Base-by-base conservation (phyloP, 1,284 basidiomycete genomes). In the Amylostereum chailletii region DNA sequence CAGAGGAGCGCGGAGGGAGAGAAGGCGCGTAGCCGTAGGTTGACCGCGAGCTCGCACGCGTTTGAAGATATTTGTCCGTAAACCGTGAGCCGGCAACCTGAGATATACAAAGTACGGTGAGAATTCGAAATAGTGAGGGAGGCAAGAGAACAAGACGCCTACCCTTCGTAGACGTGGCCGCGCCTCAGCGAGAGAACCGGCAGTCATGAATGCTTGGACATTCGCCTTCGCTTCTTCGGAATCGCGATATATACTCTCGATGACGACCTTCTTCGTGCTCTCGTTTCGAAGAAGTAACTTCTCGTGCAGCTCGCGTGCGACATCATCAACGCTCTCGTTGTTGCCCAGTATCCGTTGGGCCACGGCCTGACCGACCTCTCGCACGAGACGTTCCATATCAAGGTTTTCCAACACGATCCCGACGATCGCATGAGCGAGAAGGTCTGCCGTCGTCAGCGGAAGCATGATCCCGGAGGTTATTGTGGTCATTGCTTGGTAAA, bases 381-480 rank as follows among this genome's bases (percentile, higher is more conserved):
- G 81, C 52, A 99, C 92, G 43, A 99, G 77, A 38, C 94, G 82
- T 61, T 99, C 96, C 88, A 99, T 94, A 65, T 99, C 95, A 60
- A 99, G 85, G 60, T 98, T 97, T 71, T 99, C 95, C 29, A 98
- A 77, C 32, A 98, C 95, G 58, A 91, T 92, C 27, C 93, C 95
- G 48, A 96, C 91, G 55, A 99, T 99, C 34, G 95, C 96, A 63
- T 96, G 93, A n/a, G 94, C 85, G 41, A 99, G 81, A 30, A 98
- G 79, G 63, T 94, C 90, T 32, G 95, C 96, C 10, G 94, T 98
- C 3, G 94, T 97, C 41, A 99, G 75, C 1, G 95, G 96, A 4
- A 99, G 79, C 86, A 98, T 94, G 49, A 94, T 76, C 5, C 92
- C 94, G 8, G 92, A 95, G 3, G 94, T 94, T 64, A 96, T 92